Conservation (phyloP, 2,329 filamentous ascomycete genomes). For the Cladosporium austrohemisphaericum region DNA sequence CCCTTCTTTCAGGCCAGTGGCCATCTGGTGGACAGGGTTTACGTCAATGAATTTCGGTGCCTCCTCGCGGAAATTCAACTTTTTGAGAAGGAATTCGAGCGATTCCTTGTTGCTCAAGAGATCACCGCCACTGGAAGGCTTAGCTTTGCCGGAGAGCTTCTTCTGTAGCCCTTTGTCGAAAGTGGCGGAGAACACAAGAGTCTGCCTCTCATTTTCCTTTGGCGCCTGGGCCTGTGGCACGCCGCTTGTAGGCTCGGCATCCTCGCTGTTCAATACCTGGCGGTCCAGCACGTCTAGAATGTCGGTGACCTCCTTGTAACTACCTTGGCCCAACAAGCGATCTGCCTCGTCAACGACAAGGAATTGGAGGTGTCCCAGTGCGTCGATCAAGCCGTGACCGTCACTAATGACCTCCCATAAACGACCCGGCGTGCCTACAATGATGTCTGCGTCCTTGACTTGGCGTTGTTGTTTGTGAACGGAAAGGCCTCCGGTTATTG, state of each 20-base stretch:
- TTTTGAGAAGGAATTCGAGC: slow-evolving; percentile 88
- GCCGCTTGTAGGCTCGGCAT: slow-evolving; percentile 4
- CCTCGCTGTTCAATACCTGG: slow-evolving; percentile 27
- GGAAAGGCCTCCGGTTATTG: slow-evolving; percentile 86
- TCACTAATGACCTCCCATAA: slow-evolving; percentile 90
- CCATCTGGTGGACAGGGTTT: slow-evolving; percentile 87
- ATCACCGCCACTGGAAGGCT: slow-evolving; percentile 49
- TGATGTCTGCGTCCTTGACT: slow-evolving; percentile 77
- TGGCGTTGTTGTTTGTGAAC: slow-evolving; percentile 92
- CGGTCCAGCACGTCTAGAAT: slow-evolving; percentile 79
- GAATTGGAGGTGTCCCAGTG: slow-evolving; percentile 72
- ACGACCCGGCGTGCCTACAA: slow-evolving; percentile 80
- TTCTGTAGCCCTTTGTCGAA: slow-evolving; percentile 89
- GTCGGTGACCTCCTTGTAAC: slow-evolving; percentile 91
- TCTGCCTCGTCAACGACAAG: slow-evolving; percentile 94
- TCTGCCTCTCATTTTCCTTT: slow-evolving; percentile 59
- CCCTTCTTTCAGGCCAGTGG: slow-evolving; percentile 77
- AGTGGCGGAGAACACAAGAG: slow-evolving; percentile 92
- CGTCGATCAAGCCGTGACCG: slow-evolving; percentile 63
- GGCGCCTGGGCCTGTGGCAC: slow-evolving; percentile 10
- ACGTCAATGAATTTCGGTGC: slow-evolving; percentile 88
- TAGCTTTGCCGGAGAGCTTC: slow-evolving; percentile 77
- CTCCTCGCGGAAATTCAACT: slow-evolving; percentile 79
- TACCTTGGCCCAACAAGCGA: slow-evolving; percentile 81
- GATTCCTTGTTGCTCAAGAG: slow-evolving; percentile 71